Conservation (phyloP, 2,329 filamentous ascomycete genomes). For the Nakataea oryzae region DNA sequence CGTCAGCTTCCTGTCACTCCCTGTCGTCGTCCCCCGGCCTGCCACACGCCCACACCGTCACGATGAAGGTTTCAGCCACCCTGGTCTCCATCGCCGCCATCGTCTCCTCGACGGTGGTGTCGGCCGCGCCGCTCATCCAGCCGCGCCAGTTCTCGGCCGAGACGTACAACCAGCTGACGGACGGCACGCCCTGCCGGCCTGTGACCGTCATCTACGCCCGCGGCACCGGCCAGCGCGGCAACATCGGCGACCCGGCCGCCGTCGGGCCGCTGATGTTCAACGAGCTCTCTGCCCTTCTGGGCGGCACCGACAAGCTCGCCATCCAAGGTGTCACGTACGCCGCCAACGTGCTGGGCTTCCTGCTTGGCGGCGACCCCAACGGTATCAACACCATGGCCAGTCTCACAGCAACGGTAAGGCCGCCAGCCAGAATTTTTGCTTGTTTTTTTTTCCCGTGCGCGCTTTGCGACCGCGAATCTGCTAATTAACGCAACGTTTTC, state of each 20-base stretch:
- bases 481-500: background rate
- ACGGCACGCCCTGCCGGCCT: conserved; percentile 1
- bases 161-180: background rate
- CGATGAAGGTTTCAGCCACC: background rate
- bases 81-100: background rate
- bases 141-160: background rate
- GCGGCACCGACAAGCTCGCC: background rate
- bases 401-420: background rate
- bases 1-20: background rate
- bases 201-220: conserved; percentile 2
- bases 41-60: background rate
- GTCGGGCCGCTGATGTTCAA: conserved; percentile 1
- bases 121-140: background rate
- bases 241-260: background rate
- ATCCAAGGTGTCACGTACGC: conserved; percentile 1
- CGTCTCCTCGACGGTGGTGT: background rate
- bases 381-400: conserved; percentile 13
- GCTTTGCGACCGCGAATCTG: background rate
- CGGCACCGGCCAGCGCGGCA: background rate
- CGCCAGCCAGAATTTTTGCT: no score
- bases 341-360: background rate
- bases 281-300: background rate
- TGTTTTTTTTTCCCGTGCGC: no score
- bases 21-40: no score
- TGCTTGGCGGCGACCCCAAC: conserved; percentile 3